These are phyloP conservation scores for Claviceps paspali DNA, from an alignment of 2,329 filamentous ascomycete genomes.

Conservation along the genomic window DNA sequence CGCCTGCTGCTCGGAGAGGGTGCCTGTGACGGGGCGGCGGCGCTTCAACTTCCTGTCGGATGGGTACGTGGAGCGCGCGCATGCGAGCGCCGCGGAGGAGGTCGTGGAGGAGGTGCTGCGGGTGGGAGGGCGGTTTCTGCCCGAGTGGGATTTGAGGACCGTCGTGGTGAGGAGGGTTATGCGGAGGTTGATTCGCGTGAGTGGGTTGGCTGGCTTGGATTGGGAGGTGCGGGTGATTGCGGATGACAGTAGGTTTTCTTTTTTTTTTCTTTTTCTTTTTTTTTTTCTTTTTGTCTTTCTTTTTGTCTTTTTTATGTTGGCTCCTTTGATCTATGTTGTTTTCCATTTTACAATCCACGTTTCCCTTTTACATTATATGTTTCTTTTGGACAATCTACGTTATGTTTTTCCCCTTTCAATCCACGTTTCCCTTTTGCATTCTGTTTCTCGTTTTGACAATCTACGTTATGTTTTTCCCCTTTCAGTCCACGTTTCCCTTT, in stretches of 20 bases:
- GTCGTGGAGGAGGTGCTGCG: constrained; percentile 39
- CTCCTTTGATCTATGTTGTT: no score
- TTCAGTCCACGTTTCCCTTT: no score
- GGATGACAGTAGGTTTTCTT: constrained; percentile 27
- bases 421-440: no score
- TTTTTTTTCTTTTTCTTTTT: not conserved
- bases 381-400: no score
- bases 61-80: constrained; percentile 33
- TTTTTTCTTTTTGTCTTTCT: not conserved
- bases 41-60: constrained; percentile 56
- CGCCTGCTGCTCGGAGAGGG: constrained; percentile 52
- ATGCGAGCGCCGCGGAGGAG: constrained; percentile 12
- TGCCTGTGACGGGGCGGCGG: constrained; percentile 55
- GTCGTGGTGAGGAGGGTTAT: constrained; percentile 48
- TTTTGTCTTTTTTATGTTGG: not conserved
- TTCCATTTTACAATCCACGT: no score
- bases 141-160: constrained; percentile 41
- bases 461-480: no score
- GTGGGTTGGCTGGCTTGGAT: constrained; percentile 38
- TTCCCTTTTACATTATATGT: no score
- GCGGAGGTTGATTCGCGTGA: constrained; percentile 49
- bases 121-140: constrained; percentile 39
- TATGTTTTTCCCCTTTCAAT: no score
- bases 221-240: constrained; percentile 69
- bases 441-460: no score